phyloP scores from a whole-genome alignment of 1,284 basidiomycete species.

The Rhodotorula sp. region DNA sequence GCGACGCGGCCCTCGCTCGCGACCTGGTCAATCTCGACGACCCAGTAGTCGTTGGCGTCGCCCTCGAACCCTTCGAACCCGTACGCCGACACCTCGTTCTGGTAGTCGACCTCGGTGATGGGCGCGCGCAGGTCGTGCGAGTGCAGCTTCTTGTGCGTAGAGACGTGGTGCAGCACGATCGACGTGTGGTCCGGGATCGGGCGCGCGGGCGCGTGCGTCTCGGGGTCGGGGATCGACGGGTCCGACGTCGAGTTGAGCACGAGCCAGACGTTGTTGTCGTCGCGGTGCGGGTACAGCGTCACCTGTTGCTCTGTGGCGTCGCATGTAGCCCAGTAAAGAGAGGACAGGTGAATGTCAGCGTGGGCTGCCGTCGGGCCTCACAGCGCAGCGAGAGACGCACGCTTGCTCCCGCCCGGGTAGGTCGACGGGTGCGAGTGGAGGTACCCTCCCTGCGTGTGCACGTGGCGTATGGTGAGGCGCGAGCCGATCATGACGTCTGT shows the following conservation, averaged over 20 bases:
- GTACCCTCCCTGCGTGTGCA: constrained; percentile 97
- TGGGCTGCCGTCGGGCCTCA: neutral
- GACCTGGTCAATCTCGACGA: constrained; percentile 75
- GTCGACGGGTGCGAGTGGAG: constrained; percentile 89
- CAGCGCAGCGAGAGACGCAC: constrained; percentile 17
- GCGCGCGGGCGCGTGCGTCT: constrained; percentile 30
- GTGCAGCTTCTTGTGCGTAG: constrained; percentile 84
- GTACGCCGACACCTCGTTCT: constrained; percentile 96
- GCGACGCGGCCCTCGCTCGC: constrained; percentile 60
- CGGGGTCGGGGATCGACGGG: constrained; percentile 57
- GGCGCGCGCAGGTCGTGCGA: constrained; percentile 93
- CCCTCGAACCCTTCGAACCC: constrained; percentile 82
- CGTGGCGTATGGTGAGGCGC: constrained; percentile 76
- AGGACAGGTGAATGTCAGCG: neutral
- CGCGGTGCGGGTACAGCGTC: constrained; percentile 93
- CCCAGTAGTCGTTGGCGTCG: constrained; percentile 94
- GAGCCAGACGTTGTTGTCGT: constrained; percentile 87
- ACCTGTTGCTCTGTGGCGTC: constrained; percentile 81
- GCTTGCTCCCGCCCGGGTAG: constrained; percentile 65
- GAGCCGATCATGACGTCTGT: constrained; percentile 85
- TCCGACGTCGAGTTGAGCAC: constrained; percentile 61
- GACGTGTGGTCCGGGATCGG: constrained; percentile 57
- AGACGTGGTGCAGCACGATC: constrained; percentile 79
- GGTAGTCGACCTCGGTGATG: constrained; percentile 97
- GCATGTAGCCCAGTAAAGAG: neutral